phyloP scores from a whole-genome alignment of 768 basidiomycete species.

The Austroboletus festivus region DNA sequence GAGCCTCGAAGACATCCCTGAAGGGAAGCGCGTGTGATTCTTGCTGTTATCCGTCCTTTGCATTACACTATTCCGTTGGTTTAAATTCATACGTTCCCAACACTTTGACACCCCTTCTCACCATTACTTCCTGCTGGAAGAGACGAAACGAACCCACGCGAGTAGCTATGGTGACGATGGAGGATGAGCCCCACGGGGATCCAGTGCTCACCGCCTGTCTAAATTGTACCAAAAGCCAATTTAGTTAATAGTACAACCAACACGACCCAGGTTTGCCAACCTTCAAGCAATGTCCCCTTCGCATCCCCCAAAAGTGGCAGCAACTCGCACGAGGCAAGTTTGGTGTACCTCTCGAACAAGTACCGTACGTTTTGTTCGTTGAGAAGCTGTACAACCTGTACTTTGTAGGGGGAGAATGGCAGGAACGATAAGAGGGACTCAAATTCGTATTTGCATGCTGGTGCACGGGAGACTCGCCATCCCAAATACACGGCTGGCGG shows the following conservation, averaged over 20 bases:
- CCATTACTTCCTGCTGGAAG: no score
- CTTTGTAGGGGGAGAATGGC: no score
- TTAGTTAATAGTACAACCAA: background rate
- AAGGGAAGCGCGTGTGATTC: no score
- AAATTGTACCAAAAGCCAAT: background rate
- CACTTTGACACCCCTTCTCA: no score
- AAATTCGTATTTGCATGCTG: conserved; percentile 3
- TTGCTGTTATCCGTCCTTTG: no score
- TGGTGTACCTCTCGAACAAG: conserved; percentile 16
- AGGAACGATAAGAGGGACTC: conserved; percentile 12
- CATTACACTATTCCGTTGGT: no score
- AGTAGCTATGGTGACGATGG: no score
- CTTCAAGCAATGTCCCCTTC: conserved; percentile 18
- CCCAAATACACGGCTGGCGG: conserved; percentile 19
- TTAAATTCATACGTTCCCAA: no score
- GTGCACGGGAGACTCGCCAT: conserved; percentile 4
- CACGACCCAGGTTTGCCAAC: conserved; percentile 4
- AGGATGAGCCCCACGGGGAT: background rate
- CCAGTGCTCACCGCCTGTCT: conserved; percentile 15
- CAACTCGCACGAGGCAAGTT: conserved; percentile 9
- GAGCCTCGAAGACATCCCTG: no score
- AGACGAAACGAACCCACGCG: no score
- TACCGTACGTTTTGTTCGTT: conserved; percentile 13
- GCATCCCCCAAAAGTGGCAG: background rate
- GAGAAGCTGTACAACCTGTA: conserved; percentile 20